Percentiles rank a stretch among this genome's conserved stretches.
phyloP scores from a whole-genome alignment of 2,329 filamentous ascomycete species.

The Fusarium robinianum region DNA sequence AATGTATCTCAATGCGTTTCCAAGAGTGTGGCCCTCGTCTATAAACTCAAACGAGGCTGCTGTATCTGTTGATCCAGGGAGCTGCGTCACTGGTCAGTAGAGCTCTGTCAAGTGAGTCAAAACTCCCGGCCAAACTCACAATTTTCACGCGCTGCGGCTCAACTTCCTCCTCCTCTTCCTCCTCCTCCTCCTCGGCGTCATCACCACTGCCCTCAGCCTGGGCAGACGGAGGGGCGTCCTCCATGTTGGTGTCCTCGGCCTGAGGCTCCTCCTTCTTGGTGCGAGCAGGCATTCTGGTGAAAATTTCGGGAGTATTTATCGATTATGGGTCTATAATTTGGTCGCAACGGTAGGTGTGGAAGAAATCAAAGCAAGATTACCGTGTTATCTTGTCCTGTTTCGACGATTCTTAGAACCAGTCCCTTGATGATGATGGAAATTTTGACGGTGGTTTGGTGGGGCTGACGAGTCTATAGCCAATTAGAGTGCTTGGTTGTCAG shows the following conservation, averaged over 20 bases:
- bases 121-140: conserved; percentile 46
- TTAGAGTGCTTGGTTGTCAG: background rate
- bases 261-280: conserved; percentile 43
- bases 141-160: conserved; percentile 64
- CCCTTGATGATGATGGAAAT: conserved; percentile 11
- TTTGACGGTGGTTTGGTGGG: conserved; percentile 17
- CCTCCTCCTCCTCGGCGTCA: conserved; percentile 44
- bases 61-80: conserved; percentile 82
- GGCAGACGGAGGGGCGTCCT: conserved; percentile 49
- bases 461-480: background rate
- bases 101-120: background rate
- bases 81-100: conserved; percentile 53
- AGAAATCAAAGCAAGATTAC: too few relatives aligned
- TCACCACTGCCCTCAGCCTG: conserved; percentile 43
- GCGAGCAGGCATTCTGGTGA: conserved; percentile 46
- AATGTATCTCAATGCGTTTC: conserved; percentile 90
- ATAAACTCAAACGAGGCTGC: conserved; percentile 95
- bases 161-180: conserved; percentile 52
- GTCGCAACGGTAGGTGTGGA: too few relatives aligned
- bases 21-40: conserved; percentile 91
- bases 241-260: conserved; percentile 48
- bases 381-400: too few relatives aligned
- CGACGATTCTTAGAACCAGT: conserved; percentile 3
- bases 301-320: background rate
- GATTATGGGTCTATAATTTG: too few relatives aligned